Evolutionary conservation across 192 early-diverging fungal genomes (phyloP).

Genomic region (Oehlia diaphana): DNA sequence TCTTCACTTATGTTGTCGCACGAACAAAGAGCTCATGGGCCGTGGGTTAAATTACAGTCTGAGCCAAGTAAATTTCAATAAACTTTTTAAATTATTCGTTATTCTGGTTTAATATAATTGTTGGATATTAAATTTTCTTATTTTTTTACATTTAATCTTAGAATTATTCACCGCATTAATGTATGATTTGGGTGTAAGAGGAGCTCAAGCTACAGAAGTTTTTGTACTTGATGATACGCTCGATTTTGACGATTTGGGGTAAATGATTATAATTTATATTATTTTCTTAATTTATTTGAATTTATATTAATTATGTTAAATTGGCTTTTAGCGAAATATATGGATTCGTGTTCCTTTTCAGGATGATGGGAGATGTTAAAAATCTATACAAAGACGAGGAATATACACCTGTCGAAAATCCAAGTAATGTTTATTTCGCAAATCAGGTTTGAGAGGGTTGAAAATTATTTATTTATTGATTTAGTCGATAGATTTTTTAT

Average conservation of each 20-base stretch:
- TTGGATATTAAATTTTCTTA: not conserved
- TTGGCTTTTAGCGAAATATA: conserved; percentile 42
- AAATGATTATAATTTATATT: not conserved
- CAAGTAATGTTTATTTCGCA: conserved; percentile 34
- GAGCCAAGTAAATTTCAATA: conserved; percentile 49
- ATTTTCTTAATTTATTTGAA: no score
- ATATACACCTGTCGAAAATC: conserved; percentile 2
- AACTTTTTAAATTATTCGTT: not conserved
- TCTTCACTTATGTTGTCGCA: conserved; percentile 5
- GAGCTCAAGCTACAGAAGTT: conserved; percentile 66
- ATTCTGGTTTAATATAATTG: not conserved
- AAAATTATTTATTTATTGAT: not conserved
- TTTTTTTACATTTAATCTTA: not conserved
- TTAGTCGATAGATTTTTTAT: conserved; percentile 22
- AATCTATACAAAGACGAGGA: conserved; percentile 20
- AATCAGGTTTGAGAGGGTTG: conserved; percentile 33
- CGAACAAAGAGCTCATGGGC: conserved; percentile 2
- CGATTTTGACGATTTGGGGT: conserved; percentile 38
- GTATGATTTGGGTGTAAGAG: conserved; percentile 58
- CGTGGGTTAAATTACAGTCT: conserved; percentile 63
- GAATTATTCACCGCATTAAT: conserved; percentile 68
- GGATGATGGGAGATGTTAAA: conserved; percentile 38
- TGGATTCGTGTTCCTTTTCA: conserved; percentile 67
- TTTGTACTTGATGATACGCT: conserved; percentile 43
- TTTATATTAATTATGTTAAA: no score